These are phyloP conservation scores for Pseudoscleropodium purum DNA, from an alignment of 225 moss, liverwort and hornwort genomes.

Conservation along the genomic window DNA sequence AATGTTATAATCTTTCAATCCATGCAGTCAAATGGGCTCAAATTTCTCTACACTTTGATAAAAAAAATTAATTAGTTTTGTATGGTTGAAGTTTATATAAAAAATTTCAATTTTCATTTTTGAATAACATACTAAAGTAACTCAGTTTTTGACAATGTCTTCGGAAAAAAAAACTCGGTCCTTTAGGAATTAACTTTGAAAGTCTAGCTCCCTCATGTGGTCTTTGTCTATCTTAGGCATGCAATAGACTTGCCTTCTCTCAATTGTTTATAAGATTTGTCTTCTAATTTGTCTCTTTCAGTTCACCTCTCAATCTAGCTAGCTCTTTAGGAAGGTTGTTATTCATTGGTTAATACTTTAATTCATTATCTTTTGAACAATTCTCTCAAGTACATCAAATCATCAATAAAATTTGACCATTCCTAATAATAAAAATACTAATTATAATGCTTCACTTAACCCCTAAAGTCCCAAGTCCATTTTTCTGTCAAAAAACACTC, in stretches of 20 bases:
- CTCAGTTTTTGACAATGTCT: too few species aligned
- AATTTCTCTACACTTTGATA: too few species aligned
- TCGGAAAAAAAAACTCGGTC: too few species aligned
- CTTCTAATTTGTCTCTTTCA: not conserved
- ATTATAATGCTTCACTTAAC: too few species aligned
- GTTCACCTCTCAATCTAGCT: not conserved
- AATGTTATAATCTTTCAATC: too few species aligned
- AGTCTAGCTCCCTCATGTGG: not conserved
- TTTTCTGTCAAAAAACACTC: too few species aligned
- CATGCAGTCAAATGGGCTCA: too few species aligned
- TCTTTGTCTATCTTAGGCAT: not conserved
- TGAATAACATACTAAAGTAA: too few species aligned
- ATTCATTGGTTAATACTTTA: not conserved
- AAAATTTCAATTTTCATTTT: too few species aligned
- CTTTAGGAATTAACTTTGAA: not conserved
- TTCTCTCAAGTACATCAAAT: not conserved
- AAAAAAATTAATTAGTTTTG: too few species aligned
- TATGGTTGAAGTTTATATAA: too few species aligned
- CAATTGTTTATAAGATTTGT: not conserved
- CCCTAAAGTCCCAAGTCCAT: too few species aligned
- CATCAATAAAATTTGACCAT: not conserved
- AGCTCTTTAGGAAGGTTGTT: rapidly evolving
- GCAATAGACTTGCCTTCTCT: not conserved
- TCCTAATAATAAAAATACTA: not conserved
- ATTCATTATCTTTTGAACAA: not conserved